phyloP scores from a whole-genome alignment of 169 alveolate species.

The Plasmodium adleri region DNA sequence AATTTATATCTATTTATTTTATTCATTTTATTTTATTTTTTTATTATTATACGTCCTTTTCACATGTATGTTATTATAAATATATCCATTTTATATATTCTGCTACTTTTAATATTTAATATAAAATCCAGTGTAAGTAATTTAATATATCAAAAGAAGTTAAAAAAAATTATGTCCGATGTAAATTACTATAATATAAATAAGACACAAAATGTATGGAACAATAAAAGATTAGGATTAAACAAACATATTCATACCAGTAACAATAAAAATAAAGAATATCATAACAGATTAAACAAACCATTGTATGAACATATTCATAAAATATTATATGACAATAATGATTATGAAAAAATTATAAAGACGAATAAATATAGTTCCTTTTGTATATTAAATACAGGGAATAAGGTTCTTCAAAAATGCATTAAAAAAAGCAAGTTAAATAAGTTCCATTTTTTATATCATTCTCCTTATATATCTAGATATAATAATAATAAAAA shows the following conservation, averaged over 20 bases:
- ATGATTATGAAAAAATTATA: too few species aligned
- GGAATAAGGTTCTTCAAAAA: too few species aligned
- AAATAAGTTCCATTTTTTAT: too few species aligned
- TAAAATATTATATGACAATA: too few species aligned
- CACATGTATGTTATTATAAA: conserved; percentile 49
- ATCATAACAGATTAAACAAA: too few species aligned
- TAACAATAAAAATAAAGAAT: conserved; percentile 3
- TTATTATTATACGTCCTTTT: background rate
- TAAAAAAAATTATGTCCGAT: background rate
- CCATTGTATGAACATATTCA: too few species aligned
- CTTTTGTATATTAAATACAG: too few species aligned
- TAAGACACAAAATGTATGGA: background rate
- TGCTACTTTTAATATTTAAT: conserved; percentile 33
- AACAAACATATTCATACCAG: background rate
- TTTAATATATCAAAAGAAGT: background rate
- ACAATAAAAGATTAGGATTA: background rate
- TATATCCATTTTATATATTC: conserved; percentile 11
- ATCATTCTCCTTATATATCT: too few species aligned
- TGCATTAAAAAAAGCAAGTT: too few species aligned
- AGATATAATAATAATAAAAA: too few species aligned
- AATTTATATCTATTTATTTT: background rate
- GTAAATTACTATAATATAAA: background rate
- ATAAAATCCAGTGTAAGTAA: conserved; percentile 28
- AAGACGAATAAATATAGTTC: too few species aligned
- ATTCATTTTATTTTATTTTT: background rate